Conservation (phyloP, 1,139 yeast species). For the Diutina pseudorugosa region DNA sequence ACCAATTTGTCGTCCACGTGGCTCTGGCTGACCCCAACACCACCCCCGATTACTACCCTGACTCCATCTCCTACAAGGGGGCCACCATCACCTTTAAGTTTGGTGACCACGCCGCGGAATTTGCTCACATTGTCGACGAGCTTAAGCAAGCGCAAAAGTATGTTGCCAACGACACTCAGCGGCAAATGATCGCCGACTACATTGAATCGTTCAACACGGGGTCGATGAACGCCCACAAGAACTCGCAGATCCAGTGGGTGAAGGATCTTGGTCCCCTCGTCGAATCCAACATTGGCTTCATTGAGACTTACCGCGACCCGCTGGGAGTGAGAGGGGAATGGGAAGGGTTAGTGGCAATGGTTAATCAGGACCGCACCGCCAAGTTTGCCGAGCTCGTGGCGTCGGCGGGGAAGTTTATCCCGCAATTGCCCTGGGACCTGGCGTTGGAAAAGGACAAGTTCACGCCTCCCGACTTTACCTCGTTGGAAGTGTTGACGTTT, state of each 20-base stretch:
- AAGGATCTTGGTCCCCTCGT: slow-evolving; percentile 75
- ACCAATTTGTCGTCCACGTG: slow-evolving; percentile 41
- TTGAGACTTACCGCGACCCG: slow-evolving; percentile 87
- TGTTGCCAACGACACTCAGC: slow-evolving; percentile 67
- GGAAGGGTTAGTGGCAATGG: slow-evolving; percentile 92
- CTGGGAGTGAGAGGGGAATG: slow-evolving; percentile 89
- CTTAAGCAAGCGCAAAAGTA: slow-evolving; percentile 44
- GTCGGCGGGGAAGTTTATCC: slow-evolving; percentile 52
- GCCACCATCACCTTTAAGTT: slow-evolving; percentile 40
- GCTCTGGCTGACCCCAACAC: slow-evolving; percentile 44
- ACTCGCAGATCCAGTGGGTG: slow-evolving; percentile 80
- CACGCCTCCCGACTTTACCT: slow-evolving; percentile 85
- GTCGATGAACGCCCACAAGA: slow-evolving; percentile 73
- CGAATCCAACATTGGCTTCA: slow-evolving; percentile 81
- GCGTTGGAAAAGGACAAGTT: slow-evolving; percentile 74
- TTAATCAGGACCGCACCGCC: slow-evolving; percentile 73
- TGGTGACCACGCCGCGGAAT: slow-evolving; percentile 69
- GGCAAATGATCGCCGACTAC: slow-evolving; percentile 50
- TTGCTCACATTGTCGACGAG: slow-evolving; percentile 42
- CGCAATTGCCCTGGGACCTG: slow-evolving; percentile 63
- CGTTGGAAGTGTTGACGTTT: slow-evolving; percentile 79
- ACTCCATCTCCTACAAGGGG: slow-evolving; percentile 15
- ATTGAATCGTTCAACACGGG: slow-evolving; percentile 68
- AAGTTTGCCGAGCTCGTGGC: slow-evolving; percentile 62
- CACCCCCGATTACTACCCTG: slow-evolving; percentile 29